phyloP scores from a whole-genome alignment of 257 asterid species.

The Przewalskia tangutica region DNA sequence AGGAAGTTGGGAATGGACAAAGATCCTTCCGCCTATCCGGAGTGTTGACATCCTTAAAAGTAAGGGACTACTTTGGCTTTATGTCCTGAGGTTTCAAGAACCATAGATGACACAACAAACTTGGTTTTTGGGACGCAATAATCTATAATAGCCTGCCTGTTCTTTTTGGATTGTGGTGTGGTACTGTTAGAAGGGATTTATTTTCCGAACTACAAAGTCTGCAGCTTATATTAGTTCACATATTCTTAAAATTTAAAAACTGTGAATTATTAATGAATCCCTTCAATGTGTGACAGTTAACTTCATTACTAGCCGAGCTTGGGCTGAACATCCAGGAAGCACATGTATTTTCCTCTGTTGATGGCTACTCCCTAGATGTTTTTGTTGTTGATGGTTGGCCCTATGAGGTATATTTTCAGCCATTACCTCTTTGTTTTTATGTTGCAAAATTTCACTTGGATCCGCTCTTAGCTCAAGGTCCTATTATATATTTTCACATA shows the following conservation, averaged over 20 bases:
- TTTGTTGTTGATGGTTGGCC: slow-evolving; percentile 99
- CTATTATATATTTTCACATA: background rate
- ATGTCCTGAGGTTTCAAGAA: background rate
- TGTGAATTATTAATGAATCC: background rate
- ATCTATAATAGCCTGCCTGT: background rate
- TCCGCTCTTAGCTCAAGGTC: background rate
- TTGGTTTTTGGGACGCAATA: background rate
- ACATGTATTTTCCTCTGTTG: slow-evolving; percentile 90
- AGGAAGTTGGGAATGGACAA: too few relatives aligned
- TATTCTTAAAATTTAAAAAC: background rate
- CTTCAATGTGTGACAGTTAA: slow-evolving; percentile 57
- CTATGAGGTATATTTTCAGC: slow-evolving; percentile 51
- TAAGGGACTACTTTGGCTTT: background rate
- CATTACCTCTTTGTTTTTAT: background rate
- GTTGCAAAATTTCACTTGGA: background rate
- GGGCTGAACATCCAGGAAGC: slow-evolving; percentile 98
- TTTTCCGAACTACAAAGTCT: background rate
- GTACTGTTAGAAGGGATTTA: background rate
- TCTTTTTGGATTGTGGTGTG: background rate
- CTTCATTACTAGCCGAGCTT: slow-evolving; percentile 76
- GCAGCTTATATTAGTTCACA: background rate
- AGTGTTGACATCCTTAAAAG: background rate
- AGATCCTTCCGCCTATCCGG: too few relatives aligned
- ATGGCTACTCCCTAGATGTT: slow-evolving; percentile 93
- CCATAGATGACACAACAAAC: background rate